Evolutionary conservation across 257 asterid species (phyloP).

Genomic region (Verbena officinalis): DNA sequence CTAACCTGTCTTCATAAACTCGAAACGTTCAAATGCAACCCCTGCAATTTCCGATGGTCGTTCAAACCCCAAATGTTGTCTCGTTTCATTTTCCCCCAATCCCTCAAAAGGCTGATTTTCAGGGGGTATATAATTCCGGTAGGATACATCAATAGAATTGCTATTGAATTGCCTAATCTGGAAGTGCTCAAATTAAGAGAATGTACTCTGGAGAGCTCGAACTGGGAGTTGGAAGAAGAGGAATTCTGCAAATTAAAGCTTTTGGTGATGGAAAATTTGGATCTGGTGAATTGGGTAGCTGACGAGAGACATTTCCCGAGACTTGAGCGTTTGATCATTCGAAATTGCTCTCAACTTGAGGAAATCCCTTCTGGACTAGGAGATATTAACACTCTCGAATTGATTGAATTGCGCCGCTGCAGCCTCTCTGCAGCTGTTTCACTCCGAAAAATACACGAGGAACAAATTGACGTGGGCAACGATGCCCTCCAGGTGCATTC

Average conservation of each 20-base stretch:
- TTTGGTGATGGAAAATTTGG: neutral
- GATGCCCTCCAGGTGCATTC: no score
- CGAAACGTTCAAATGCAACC: constrained; percentile 22
- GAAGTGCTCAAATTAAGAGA: constrained; percentile 22
- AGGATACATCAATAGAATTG: neutral
- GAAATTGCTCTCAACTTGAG: neutral
- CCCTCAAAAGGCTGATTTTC: constrained; percentile 23
- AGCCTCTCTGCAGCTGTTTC: neutral
- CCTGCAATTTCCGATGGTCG: neutral
- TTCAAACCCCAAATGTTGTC: neutral
- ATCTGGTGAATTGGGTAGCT: constrained; percentile 27
- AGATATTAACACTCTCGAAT: constrained; percentile 30
- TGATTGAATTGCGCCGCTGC: constrained; percentile 30
- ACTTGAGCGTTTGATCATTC: constrained; percentile 36
- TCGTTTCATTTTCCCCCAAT: constrained; percentile 4
- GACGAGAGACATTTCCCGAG: constrained; percentile 23
- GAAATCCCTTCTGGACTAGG: constrained; percentile 29
- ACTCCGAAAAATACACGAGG: constrained; percentile 31
- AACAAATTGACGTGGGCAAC: constrained; percentile 21
- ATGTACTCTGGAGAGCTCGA: constrained; percentile 3
- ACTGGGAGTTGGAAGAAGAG: constrained; percentile 21
- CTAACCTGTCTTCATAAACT: neutral
- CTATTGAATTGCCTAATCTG: constrained; percentile 9
- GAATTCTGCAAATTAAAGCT: neutral
- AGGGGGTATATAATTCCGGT: neutral